Conservation (phyloP, 2,329 filamentous ascomycete genomes). For the Proliferodiscus dingleyae region DNA sequence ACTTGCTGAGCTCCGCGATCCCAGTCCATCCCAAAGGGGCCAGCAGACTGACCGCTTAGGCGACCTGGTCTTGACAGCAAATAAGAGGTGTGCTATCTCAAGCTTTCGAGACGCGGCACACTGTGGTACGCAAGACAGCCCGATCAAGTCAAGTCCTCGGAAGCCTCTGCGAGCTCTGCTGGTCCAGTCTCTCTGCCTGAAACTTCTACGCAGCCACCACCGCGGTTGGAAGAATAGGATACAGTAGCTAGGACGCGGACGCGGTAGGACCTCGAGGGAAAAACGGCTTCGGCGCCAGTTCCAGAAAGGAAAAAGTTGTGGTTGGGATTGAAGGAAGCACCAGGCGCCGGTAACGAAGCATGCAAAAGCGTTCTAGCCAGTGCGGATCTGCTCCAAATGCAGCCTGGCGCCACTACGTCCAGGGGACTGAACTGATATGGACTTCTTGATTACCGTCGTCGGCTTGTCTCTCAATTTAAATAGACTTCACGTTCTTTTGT, state of each 20-base stretch:
- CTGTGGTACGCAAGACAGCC: background rate
- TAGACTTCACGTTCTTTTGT: too few species aligned
- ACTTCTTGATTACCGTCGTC: constrained; percentile 2
- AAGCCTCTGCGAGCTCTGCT: background rate
- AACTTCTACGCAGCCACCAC: constrained; percentile 5
- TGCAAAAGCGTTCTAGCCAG: constrained; percentile 14
- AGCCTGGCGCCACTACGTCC: constrained; percentile 10
- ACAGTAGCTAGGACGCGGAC: too few species aligned
- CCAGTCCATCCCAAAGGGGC: background rate
- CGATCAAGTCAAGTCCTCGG: background rate
- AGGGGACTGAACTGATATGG: constrained; percentile 5
- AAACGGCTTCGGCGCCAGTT: background rate
- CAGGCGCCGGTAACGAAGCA: constrained; percentile 9
- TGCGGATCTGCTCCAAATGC: constrained; percentile 15
- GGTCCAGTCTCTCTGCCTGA: constrained; percentile 1
- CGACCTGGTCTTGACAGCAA: constrained; percentile 1
- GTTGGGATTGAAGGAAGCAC: background rate
- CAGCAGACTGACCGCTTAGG: background rate
- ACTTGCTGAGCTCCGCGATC: background rate
- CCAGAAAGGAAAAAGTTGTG: background rate
- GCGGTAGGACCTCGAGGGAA: background rate
- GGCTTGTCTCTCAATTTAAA: background rate
- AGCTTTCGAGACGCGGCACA: background rate
- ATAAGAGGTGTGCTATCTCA: background rate
- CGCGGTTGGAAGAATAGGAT: constrained; percentile 2